Evolutionary conservation across 2,329 filamentous ascomycete species (phyloP).

Genomic region (Myriosclerotinia duriaeana): DNA sequence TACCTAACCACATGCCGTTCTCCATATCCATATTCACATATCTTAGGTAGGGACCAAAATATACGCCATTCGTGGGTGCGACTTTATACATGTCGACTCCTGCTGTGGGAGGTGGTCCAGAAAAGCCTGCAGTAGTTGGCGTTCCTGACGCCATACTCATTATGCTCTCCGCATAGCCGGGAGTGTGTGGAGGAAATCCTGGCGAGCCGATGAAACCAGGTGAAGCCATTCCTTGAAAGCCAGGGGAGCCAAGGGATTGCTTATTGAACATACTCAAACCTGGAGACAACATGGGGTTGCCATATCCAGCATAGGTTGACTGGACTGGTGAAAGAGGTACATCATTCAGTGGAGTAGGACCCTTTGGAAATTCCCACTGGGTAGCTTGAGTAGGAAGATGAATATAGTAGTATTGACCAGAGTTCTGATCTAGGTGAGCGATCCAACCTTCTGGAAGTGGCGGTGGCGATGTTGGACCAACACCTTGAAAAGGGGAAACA

Average conservation of each 20-base stretch:
- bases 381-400: slow-evolving; percentile 93
- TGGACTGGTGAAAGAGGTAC: slow-evolving; percentile 79
- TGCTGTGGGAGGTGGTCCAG: slow-evolving; percentile 80
- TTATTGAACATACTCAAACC: slow-evolving; percentile 55
- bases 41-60: slow-evolving; percentile 93
- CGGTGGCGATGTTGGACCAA: slow-evolving; percentile 78
- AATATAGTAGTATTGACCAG: slow-evolving; percentile 98
- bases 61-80: slow-evolving; percentile 90
- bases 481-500: slow-evolving; percentile 45
- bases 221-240: slow-evolving; percentile 18
- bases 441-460: slow-evolving; percentile 98
- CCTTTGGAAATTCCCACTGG: slow-evolving; percentile 98
- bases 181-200: slow-evolving; percentile 77
- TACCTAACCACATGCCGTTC: slow-evolving; percentile 85
- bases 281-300: slow-evolving; percentile 70
- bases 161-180: slow-evolving; percentile 81
- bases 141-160: slow-evolving; percentile 76
- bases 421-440: slow-evolving; percentile 90
- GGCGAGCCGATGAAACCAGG: slow-evolving; percentile 55
- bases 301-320: slow-evolving; percentile 48
- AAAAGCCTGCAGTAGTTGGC: slow-evolving; percentile 78
- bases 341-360: slow-evolving; percentile 81
- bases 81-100: slow-evolving; percentile 95
- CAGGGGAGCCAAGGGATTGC: slow-evolving; percentile 56
- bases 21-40: slow-evolving; percentile 98